Evolutionary conservation across 169 alveolate species (phyloP).

Genomic region (Plasmodium knowlesi): DNA sequence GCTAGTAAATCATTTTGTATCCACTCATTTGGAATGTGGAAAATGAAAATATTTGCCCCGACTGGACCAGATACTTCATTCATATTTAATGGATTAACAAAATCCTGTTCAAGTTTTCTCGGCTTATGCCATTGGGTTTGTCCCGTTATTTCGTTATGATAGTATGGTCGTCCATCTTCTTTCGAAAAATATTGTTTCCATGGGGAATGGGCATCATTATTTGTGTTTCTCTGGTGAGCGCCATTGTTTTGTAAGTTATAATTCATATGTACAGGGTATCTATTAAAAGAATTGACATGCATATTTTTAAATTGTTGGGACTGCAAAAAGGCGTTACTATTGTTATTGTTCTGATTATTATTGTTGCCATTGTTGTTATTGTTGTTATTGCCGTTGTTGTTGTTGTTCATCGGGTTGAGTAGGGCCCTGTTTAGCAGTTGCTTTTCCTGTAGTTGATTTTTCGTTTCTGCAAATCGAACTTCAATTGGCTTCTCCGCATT

Average conservation of each 20-base stretch:
- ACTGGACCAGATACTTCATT: conserved; percentile 88
- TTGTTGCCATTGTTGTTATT: conserved; percentile 4
- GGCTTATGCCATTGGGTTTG: conserved; percentile 94
- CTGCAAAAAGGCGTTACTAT: conserved; percentile 16
- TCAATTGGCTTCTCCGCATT: conserved; percentile 90
- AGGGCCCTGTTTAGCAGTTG: conserved; percentile 42
- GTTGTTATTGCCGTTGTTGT: not conserved
- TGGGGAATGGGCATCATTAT: conserved; percentile 6
- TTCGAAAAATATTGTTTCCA: conserved; percentile 72
- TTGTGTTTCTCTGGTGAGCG: conserved; percentile 28
- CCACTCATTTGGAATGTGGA: conserved; percentile 95
- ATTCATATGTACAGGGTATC: conserved; percentile 61
- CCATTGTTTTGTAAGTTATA: conserved; percentile 55
- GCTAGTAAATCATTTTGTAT: conserved; percentile 86
- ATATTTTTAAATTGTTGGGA: conserved; percentile 59
- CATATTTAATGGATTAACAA: conserved; percentile 54
- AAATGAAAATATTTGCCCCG: conserved; percentile 93
- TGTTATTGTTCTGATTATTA: conserved; percentile 16
- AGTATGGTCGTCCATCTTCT: conserved; percentile 89
- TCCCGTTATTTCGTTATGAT: conserved; percentile 87
- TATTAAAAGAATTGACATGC: conserved; percentile 27
- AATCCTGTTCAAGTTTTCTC: conserved; percentile 84
- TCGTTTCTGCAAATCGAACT: conserved; percentile 90
- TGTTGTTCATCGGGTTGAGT: conserved; percentile 27
- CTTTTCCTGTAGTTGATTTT: conserved; percentile 74